Conservation (phyloP, 768 basidiomycete genomes). For the Pulveroboletus sp. region DNA sequence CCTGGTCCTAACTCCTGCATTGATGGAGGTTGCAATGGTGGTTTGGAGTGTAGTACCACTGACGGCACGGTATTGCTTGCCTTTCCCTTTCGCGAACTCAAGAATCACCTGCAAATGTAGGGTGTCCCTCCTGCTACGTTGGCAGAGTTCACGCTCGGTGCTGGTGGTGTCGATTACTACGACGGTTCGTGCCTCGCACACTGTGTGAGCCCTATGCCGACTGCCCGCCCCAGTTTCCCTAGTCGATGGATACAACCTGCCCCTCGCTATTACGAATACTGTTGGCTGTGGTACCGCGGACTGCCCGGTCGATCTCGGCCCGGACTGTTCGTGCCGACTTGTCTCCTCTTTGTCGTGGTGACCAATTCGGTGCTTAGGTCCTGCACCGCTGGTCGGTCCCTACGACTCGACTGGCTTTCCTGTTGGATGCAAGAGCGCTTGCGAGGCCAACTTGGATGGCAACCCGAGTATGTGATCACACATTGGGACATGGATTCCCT, state of each 20-base stretch:
- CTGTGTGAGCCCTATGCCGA: neutral
- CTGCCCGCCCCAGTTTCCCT: conserved; percentile 44
- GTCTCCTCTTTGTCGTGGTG: neutral
- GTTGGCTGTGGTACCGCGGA: conserved; percentile 50
- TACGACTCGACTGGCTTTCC: conserved; percentile 49
- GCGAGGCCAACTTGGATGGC: conserved; percentile 37
- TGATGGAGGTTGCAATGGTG: conserved; percentile 67
- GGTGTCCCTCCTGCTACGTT: conserved; percentile 67
- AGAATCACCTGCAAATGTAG: conserved; percentile 21
- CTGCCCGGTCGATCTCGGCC: conserved; percentile 60
- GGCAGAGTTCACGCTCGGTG: conserved; percentile 62
- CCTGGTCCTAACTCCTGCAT: conserved; percentile 55
- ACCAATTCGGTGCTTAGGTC: conserved; percentile 35
- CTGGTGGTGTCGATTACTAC: conserved; percentile 49
- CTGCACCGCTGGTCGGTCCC: conserved; percentile 48
- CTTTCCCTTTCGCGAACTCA: neutral
- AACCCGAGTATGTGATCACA: conserved; percentile 24
- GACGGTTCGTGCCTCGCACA: conserved; percentile 43
- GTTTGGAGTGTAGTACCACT: conserved; percentile 49
- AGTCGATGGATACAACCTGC: conserved; percentile 65
- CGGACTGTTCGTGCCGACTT: conserved; percentile 41
- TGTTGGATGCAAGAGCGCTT: conserved; percentile 62
- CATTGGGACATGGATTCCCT: neutral
- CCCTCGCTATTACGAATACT: conserved; percentile 54
- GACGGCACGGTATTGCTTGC: conserved; percentile 43